These are phyloP conservation scores for Toxicodendron radicans DNA, from an alignment of 345 rosid genomes.

Conservation along the genomic window DNA sequence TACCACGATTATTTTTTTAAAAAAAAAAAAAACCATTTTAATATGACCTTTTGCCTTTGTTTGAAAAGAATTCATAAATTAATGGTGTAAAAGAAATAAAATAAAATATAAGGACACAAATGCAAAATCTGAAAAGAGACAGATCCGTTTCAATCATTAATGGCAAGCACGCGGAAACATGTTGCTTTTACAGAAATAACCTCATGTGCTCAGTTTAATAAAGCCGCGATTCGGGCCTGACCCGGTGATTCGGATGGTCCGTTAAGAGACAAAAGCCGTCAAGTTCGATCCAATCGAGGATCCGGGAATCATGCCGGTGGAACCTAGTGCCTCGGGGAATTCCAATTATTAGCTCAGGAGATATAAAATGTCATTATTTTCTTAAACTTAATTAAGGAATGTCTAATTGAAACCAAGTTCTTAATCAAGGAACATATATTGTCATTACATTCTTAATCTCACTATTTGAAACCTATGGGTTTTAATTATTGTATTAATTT, in stretches of 20 bases:
- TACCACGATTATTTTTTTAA: no score
- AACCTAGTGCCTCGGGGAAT: neutral
- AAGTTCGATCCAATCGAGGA: slow-evolving; percentile 20
- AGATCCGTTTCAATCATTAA: slow-evolving; percentile 47
- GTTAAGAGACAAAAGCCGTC: neutral
- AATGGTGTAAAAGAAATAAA: neutral
- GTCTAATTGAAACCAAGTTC: neutral
- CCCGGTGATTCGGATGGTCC: slow-evolving; percentile 8
- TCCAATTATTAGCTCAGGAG: neutral
- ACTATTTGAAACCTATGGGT: no score
- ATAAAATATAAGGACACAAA: slow-evolving; percentile 14
- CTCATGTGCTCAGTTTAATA: neutral
- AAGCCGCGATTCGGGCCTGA: slow-evolving; percentile 25
- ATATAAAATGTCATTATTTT: neutral
- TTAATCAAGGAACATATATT: no score
- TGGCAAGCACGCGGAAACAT: slow-evolving; percentile 56
- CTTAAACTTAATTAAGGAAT: neutral
- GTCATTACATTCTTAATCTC: no score
- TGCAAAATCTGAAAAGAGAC: slow-evolving; percentile 25
- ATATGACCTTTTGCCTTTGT: neutral
- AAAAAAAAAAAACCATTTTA: no score
- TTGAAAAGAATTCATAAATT: neutral
- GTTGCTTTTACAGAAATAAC: slow-evolving; percentile 34
- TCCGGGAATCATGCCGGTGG: slow-evolving; percentile 19
- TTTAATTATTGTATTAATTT: no score